phyloP scores from a whole-genome alignment of 2,329 filamentous ascomycete species.

The Aspergillus ochraceus region DNA sequence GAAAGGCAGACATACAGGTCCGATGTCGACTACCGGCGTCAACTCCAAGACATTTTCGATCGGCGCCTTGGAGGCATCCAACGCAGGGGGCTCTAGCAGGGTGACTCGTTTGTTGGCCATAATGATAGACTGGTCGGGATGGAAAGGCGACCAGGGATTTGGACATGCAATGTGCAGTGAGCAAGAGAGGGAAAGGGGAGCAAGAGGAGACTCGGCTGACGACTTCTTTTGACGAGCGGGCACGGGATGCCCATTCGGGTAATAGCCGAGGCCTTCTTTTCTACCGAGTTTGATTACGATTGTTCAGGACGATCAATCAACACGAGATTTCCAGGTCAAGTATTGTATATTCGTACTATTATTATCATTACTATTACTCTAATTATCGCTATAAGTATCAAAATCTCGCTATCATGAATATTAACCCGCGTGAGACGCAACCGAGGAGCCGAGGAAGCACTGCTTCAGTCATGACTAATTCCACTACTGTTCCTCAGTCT shows the following conservation, averaged over 20 bases:
- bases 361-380: not conserved
- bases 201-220: not conserved
- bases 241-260: slow-evolving; percentile 12
- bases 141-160: not conserved
- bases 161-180: not conserved
- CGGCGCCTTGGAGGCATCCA: slow-evolving; percentile 69
- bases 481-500: not conserved
- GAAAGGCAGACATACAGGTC: slow-evolving; percentile 55
- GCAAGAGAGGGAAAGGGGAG: not conserved
- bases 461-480: not conserved
- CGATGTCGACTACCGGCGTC: slow-evolving; percentile 64
- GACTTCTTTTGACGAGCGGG: not conserved
- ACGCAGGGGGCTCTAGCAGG: slow-evolving; percentile 72
- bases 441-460: not conserved
- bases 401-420: not conserved
- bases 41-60: slow-evolving; percentile 90
- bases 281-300: not conserved
- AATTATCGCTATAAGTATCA: not conserved
- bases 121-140: not conserved
- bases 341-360: not conserved
- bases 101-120: slow-evolving; percentile 50
- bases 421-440: not conserved
- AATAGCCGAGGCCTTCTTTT: slow-evolving; percentile 16
- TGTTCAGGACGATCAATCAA: not conserved
- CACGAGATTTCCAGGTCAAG: not conserved